Evolutionary conservation across 2,329 filamentous ascomycete genomes (phyloP), one percentile per base, ranked within the genome.

Genomic region (Fusarium burgessii): DNA sequence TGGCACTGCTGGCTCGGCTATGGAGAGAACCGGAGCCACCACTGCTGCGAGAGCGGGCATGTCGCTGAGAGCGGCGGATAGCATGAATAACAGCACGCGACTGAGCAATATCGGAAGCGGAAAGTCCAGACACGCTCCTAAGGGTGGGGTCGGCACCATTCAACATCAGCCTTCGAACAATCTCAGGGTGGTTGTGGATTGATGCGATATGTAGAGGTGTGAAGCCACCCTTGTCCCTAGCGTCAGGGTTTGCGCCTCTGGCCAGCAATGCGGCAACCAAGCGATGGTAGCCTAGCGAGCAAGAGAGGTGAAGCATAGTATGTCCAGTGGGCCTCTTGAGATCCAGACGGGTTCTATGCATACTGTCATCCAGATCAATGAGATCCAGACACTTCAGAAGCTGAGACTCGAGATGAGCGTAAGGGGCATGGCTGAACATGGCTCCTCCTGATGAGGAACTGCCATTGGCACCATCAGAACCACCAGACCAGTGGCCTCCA

Each of bases 181-280:
- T 93, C 77, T 94, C 90, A 14, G 89, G 83, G 76, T 94, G 91
- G 68, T 91, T 89, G 79, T 92, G 91, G 76, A 97, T 87, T 29
- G 92, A 90, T 23, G 94, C 93, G 77, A 95, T 88, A 79, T 97
- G 93, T 82, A 97, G 87, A 17, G 94, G 90, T 7, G 93, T 94
- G 80, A 93, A 95, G 25, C 93, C 93, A 52, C 92, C 91, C 68
- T 90, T 91, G 78, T 97, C 94, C 59, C 90, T 88, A 40, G 90
- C 84, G 75, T 95, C 90, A 2, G 91, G 89, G 76, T 92, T 91
- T 23, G 93, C 93, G n/a, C 93, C 92, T 70, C 93, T 88, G 13
- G 91, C 92, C 23, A 97, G 83, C 29, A 97, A 85, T 33, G 91
- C 93, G 15, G 92, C 92, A 52, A 92, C 92, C 70, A 97, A 91